Base-by-base conservation (phyloP, 2,329 filamentous ascomycete species). In the Drechslera avenae region DNA sequence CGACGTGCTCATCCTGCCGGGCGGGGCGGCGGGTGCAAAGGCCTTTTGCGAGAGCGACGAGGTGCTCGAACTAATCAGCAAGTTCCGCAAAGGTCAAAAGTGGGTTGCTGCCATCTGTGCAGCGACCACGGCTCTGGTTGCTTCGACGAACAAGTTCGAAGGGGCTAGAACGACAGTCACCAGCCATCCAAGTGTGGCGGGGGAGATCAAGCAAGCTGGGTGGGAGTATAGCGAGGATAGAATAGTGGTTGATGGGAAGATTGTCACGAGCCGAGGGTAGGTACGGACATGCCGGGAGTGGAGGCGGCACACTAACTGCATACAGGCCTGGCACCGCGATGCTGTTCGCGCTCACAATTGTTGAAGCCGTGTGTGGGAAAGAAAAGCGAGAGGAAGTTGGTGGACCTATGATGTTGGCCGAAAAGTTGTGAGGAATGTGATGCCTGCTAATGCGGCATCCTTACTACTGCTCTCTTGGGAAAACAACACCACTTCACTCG, bases 351-450 rank as follows among this genome's bases (percentile, higher is more conserved):
- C 59, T 75, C n/a, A 69, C 64, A 4, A 73, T 76, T 50, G 72
- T 75, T 2, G 74, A 75, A 52, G 4, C 44, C 16, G 30, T 75
- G 9, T 57, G 51, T 31, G 75, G 76, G 17, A 73, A 69, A 47
- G 76, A 76, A 71, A 80, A 75, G 64, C 75, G 75, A 45, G 78
- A 80, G 21, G 79, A 78, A 7, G 76, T 81, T 39, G 73, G 80
- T 21, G 76, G 76, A 21, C 75, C 81, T 36, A 76, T 79, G 66
- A 71, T 82, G 56, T 68, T 78, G 32, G 62, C 66, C 26, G 55
- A 63, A 42, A 63, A 54, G 2, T 26, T 70, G 33, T 71, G 46
- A 52, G 40, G 26, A 28, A 28, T 28, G 26, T 28, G 5, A 23
- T 23, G 21, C 21, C 26, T 28, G 10, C 26, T 28, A 28, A 28